Percentiles rank a stretch among this genome's conserved stretches.
phyloP scores from a whole-genome alignment of 768 basidiomycete species.

The Calocybe gangraenosa region DNA sequence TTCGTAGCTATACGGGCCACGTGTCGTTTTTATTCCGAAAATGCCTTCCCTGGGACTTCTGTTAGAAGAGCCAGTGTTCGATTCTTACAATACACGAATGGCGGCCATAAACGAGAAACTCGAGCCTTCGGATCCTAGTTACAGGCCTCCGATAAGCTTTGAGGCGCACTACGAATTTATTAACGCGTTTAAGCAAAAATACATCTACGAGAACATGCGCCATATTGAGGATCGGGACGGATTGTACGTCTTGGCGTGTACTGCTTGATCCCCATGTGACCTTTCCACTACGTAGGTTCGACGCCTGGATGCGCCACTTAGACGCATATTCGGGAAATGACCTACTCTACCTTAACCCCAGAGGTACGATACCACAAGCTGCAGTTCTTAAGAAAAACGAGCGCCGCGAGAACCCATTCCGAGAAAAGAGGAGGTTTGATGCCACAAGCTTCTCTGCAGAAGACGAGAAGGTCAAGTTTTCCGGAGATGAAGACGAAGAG shows the following conservation, averaged over 20 bases:
- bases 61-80: conserved; percentile 82
- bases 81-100: conserved; percentile 68
- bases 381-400: conserved; percentile 64
- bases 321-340: conserved; percentile 78
- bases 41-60: conserved; percentile 94
- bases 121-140: conserved; percentile 50
- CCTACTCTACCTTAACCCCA: conserved; percentile 70
- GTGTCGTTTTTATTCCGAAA: conserved; percentile 82
- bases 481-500: conserved; percentile 32
- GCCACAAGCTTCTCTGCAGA: conserved; percentile 46
- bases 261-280: neutral
- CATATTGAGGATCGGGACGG: conserved; percentile 74
- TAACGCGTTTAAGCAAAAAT: conserved; percentile 75
- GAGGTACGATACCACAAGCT: conserved; percentile 69
- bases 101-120: conserved; percentile 45
- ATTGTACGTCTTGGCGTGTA: conserved; percentile 49
- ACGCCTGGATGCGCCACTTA: conserved; percentile 76
- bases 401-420: conserved; percentile 58
- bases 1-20: conserved; percentile 68
- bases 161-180: conserved; percentile 63
- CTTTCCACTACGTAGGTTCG: conserved; percentile 63
- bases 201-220: conserved; percentile 87
- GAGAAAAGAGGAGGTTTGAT: conserved; percentile 66
- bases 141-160: conserved; percentile 72
- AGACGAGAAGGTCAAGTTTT: conserved; percentile 25